Evolutionary conservation across 108 stramenopile species (phyloP), one percentile per base, ranked within the genome.

Genomic region (Cyclostephanos tholiformis): DNA sequence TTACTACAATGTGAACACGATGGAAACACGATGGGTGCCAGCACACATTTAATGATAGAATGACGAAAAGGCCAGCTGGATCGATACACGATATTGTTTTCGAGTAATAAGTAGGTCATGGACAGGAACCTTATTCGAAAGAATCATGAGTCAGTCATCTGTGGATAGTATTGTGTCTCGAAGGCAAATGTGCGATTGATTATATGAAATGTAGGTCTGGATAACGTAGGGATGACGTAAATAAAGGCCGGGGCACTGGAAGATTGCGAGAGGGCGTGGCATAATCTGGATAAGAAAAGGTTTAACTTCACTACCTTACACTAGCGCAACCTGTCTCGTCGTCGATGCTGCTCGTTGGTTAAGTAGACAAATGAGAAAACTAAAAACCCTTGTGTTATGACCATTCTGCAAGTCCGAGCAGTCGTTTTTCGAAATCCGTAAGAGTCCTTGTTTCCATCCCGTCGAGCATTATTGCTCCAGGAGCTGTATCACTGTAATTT

Each of bases 1-100:
- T 36, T 62, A 62, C 38, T 62, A 62, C 20, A 62, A 62, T 44
- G 22, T 38, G 32, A 43, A 62, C 10, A 62, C 61, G 38, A 20
- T 44, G 35, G 61, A 62, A 36, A 44, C 61, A 22, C 36, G 36
- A 62, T 62, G 61, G 61, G 9, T 41, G 32, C 16, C 44, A 46
- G 44, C 44, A 13, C 1, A 46, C 2, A 46, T 46, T 12, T 3
- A 14, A 16, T 4, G 44, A 46, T 0, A 46, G 44, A 46, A 46
- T 46, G 44, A 46, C 14, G 3, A 46, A 16, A 46, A 17, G 44
- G 2, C 32, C 4, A 16, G 44, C 44, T 14, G 2, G 44, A 0
- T 46, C 3, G 16, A 16, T 3, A 14, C 14, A 16, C 16, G 12
- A 16, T 16, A 4, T 16, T 46, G 14, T 46, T 14, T 41, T n/a